Evolutionary conservation across 768 basidiomycete genomes (phyloP), one percentile per base, ranked within the genome.

Genomic region (Basidioascus undulatus): DNA sequence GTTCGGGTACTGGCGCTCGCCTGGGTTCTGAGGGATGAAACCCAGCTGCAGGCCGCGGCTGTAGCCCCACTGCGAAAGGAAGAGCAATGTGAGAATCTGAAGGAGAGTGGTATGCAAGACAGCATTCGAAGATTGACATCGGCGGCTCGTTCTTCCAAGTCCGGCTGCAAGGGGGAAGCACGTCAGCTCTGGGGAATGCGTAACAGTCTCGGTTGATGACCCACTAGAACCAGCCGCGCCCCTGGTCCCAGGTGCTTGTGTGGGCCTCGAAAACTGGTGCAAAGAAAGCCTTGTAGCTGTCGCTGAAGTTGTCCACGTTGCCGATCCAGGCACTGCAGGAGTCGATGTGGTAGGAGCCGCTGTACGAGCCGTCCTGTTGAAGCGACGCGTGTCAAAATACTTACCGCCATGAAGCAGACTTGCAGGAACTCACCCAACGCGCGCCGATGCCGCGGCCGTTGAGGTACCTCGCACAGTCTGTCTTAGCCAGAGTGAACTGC

Each of bases 61-160:
- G 61, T 89, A 89, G 0, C 76, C 66, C 86, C 86, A 92, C 43
- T n/a, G n/a, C n/a, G n/a, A n/a, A n/a, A n/a, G n/a, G n/a, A n/a
- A n/a, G n/a, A n/a, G n/a, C n/a, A n/a, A n/a, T n/a, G n/a, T n/a
- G n/a, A n/a, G n/a, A n/a, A n/a, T n/a, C n/a, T n/a, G n/a, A n/a
- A n/a, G n/a, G n/a, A n/a, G n/a, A n/a, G n/a, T n/a, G n/a, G n/a
- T n/a, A n/a, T n/a, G n/a, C n/a, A n/a, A n/a, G n/a, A n/a, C n/a
- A n/a, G n/a, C n/a, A n/a, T n/a, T n/a, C n/a, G n/a, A n/a, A n/a
- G n/a, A n/a, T 89, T 86, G 46, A 81, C 77, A 3, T 77, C 3
- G 79, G 74, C 45, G 60, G 59, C 57, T 83, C 80, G 19, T 38
- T 46, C 42, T 49, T 44, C 5, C 7, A 18, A 18, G 9, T 11